Conservation (phyloP, 2,329 filamentous ascomycete genomes). For the Colletotrichum cordylinicola region DNA sequence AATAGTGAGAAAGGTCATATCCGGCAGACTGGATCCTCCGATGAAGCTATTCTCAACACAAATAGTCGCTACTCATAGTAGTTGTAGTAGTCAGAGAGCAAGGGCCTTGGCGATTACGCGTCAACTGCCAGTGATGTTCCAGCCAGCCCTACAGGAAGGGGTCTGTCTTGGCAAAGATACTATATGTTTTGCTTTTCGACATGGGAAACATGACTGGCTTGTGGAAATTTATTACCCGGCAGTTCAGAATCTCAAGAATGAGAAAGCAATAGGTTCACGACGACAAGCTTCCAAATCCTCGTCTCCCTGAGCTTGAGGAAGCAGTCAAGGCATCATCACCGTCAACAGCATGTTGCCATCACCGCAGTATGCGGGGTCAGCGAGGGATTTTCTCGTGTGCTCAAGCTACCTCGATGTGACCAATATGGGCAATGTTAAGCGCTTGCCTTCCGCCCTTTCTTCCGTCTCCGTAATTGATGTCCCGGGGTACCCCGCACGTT, state of each 20-base stretch:
- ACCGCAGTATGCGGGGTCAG: background rate
- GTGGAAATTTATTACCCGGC: background rate
- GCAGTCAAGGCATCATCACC: background rate
- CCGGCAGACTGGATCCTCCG: background rate
- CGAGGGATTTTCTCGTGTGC: background rate
- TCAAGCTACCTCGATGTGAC: background rate
- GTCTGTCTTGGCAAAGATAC: background rate
- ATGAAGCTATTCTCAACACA: background rate
- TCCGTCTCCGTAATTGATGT: background rate
- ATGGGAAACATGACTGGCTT: background rate
- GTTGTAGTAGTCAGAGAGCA: background rate
- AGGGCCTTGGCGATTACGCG: background rate
- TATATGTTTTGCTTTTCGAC: background rate
- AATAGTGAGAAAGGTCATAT: background rate
- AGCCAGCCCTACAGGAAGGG: background rate
- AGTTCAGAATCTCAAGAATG: rapidly evolving
- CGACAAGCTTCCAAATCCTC: rapidly evolving
- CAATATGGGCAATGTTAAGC: background rate
- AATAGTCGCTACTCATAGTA: background rate
- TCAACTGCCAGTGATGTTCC: background rate
- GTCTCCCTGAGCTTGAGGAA: background rate
- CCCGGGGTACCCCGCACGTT: background rate
- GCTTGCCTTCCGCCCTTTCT: background rate
- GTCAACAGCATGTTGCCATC: background rate
- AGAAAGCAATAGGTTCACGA: background rate